Evolutionary conservation across 108 stramenopile genomes (phyloP), one percentile per base, ranked within the genome.

Genomic region (Licmophora abbreviata): DNA sequence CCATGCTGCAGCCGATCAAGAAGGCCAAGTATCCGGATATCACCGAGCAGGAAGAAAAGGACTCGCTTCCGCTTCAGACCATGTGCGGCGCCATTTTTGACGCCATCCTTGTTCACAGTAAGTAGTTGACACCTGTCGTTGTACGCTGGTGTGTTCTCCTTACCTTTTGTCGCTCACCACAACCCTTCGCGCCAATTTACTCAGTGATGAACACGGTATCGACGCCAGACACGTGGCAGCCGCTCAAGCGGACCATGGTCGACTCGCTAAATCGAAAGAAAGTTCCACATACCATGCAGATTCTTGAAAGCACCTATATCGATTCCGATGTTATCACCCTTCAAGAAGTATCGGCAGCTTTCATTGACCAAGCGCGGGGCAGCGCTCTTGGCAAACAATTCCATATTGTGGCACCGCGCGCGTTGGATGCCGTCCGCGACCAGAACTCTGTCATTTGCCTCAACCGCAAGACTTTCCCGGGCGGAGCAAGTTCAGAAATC

Each of bases 11-110:
- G 46, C 73, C 70, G 17, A 95, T 95, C 44, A 85, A 83, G 51
- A 81, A 78, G 56, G 64, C 82, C 21, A 95, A 95, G 61, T 95
- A 95, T 60, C 91, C 91, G 35, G 91, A 82, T 35, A 83, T 95
- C 37, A 80, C 83, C 14, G 76, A 73, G 29, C 49, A 85, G 56
- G 93, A 94, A 66, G 87, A 88, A 54, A 68, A 49, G 46, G 85
- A 87, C 51, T 89, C 87, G 23, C 40, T 93, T 28, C 91, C 94
- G 12, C 67, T 95, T 26, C 87, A 89, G 72, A 88, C 88, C 17
- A 58, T 95, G 77, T 88, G 85, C 59, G 81, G 84, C 25, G 94
- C 94, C 7, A 88, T 91, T 44, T 95, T 95, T 65, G 94, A 95
- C 54, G 78, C 87, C 7, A 93, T 93, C 51, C 64, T 96, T 21